Conservation (phyloP, 192 early-diverging fungal genomes). For the Coemansia sp. region DNA sequence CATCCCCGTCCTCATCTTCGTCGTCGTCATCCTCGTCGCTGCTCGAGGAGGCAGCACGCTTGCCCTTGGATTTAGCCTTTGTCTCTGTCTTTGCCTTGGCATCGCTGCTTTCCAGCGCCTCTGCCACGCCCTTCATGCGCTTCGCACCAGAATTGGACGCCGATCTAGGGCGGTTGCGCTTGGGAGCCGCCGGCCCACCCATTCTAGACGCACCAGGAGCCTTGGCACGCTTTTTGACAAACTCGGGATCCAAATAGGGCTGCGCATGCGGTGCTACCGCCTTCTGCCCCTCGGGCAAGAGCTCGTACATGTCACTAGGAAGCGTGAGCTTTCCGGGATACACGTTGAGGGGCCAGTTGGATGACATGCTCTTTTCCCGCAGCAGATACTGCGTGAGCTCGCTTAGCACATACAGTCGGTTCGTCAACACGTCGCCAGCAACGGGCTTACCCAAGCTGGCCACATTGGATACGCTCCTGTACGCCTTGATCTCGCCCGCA, state of each 20-base stretch:
- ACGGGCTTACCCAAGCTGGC: constrained; percentile 1
- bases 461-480: constrained; percentile 50
- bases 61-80: constrained; percentile 11
- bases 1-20: constrained; percentile 10
- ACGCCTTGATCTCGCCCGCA: constrained; percentile 72
- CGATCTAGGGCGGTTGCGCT: constrained; percentile 17
- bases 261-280: constrained; percentile 6
- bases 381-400: constrained; percentile 82
- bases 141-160: background rate
- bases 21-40: constrained; percentile 10
- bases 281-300: constrained; percentile 11
- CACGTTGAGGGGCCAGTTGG: constrained; percentile 76
- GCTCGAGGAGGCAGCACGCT: constrained; percentile 9
- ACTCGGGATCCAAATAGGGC: constrained; percentile 29
- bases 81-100: background rate
- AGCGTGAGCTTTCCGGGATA: constrained; percentile 70
- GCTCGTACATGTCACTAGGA: constrained; percentile 65
- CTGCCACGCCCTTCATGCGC: background rate
- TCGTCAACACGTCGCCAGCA: constrained; percentile 7
- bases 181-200: constrained; percentile 6
- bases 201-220: constrained; percentile 10
- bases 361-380: constrained; percentile 65
- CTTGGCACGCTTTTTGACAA: constrained; percentile 28
- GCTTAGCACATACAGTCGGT: constrained; percentile 77
- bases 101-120: background rate